Conservation (phyloP, 2,329 filamentous ascomycete species). For the Zarea fungicola region DNA sequence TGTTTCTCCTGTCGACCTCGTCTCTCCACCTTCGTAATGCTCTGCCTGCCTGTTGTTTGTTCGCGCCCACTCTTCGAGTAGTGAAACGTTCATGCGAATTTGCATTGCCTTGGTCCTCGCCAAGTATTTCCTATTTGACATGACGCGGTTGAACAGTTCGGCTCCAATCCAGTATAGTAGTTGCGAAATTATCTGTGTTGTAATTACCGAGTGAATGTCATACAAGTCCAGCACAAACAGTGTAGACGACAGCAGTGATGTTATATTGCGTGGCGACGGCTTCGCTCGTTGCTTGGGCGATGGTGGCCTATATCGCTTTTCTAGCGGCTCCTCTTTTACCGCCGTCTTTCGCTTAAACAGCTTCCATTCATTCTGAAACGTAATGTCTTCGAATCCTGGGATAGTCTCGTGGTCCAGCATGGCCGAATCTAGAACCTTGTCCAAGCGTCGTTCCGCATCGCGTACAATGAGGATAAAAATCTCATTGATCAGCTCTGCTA, state of each 20-base stretch:
- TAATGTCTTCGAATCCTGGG: slow-evolving; percentile 91
- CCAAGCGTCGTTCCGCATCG: slow-evolving; percentile 90
- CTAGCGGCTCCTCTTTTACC: slow-evolving; percentile 81
- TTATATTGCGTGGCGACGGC: slow-evolving; percentile 89
- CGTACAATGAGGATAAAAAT: slow-evolving; percentile 97
- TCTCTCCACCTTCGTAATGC: slow-evolving; percentile 90
- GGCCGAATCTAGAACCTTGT: slow-evolving; percentile 87
- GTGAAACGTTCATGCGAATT: slow-evolving; percentile 97
- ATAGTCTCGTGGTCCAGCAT: slow-evolving; percentile 99
- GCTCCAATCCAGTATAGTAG: slow-evolving; percentile 94
- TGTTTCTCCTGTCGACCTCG: slow-evolving; percentile 76
- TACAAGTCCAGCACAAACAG: slow-evolving; percentile 98
- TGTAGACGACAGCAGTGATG: slow-evolving; percentile 89
- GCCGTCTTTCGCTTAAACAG: slow-evolving; percentile 89
- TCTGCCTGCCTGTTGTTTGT: slow-evolving; percentile 91
- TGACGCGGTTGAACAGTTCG: slow-evolving; percentile 95
- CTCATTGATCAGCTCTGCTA: slow-evolving; percentile 93
- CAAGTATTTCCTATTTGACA: slow-evolving; percentile 92
- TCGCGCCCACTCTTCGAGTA: slow-evolving; percentile 91
- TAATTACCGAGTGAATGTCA: slow-evolving; percentile 96
- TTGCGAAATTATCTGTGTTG: slow-evolving; percentile 83
- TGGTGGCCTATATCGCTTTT: slow-evolving; percentile 86
- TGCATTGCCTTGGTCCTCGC: slow-evolving; percentile 98
- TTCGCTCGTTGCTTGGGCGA: slow-evolving; percentile 91
- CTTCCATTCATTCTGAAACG: slow-evolving; percentile 98